Base-by-base conservation (phyloP, 148 eudicot genomes). In the Rhododendron ovatum region DNA sequence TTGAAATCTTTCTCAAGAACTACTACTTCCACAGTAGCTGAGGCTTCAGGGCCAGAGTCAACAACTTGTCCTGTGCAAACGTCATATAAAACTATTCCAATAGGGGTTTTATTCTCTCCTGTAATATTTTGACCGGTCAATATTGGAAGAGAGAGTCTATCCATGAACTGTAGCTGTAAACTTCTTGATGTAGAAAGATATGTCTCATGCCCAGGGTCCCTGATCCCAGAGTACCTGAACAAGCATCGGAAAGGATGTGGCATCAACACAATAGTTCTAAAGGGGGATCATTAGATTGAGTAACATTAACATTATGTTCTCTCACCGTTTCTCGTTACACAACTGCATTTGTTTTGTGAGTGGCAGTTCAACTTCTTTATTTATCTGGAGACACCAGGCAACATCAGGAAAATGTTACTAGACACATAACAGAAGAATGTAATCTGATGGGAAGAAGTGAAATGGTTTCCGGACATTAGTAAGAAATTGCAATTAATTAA, bases 1-100 rank as follows among this genome's bases (percentile, higher is more conserved):
- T 55, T 50, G 69, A 65, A 67, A 80, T 86, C 87, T 67, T 13
- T 43, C 63, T 80, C 17, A 2, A 86, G 78, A 86, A 15, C 84
- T 50, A 80, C 84, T 63, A 86, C 80, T 55, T 86, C 79, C 57
- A 86, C 84, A 45, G n/a, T 69, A 24, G 84, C 87, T 63, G 87
- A 86, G 65, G 87, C 87, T 80, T 61, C 78, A 80, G 78, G 84
- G 35, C 84, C 87, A 47, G 76, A 48, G 75, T 17, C 14, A 37
- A 80, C 84, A 33, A 65, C 30, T 63, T 80, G 22, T 35, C 87
- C 79, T 9, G 87, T 82, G 24, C 20, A 77, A 39, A 51, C 41
- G 61, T 78, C 82, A 61, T 9, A 33, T 48, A 85, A 85, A 39
- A 82, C 83, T 45, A 79, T 43, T 74, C 13, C 30, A 10, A 85